These are phyloP conservation scores for Blastocystis sp. DNA, from an alignment of 352 stramenopile species.

Conservation along the genomic window DNA sequence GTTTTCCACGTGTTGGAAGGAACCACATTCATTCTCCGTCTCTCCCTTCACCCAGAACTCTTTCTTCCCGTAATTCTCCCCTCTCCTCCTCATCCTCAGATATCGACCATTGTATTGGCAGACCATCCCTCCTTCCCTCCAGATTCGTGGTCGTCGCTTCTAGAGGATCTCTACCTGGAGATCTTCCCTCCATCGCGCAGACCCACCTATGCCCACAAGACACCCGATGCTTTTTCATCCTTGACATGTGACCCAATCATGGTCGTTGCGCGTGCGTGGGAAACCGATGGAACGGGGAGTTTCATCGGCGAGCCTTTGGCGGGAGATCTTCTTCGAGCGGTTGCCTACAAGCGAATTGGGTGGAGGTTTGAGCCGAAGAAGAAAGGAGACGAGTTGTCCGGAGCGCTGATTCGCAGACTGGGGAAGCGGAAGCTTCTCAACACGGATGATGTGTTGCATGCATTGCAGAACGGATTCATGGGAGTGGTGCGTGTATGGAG, in stretches of 20 bases:
- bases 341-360: slow-evolving; percentile 10
- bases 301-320: slow-evolving; percentile 39
- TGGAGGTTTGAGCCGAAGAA: background rate
- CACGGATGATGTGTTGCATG: background rate
- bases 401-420: slow-evolving; percentile 8
- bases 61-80: background rate
- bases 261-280: slow-evolving; percentile 26
- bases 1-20: slow-evolving; percentile 62
- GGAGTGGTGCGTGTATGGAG: background rate
- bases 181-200: slow-evolving; percentile 12
- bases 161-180: slow-evolving; percentile 58
- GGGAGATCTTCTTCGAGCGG: slow-evolving; percentile 32
- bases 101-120: background rate
- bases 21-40: slow-evolving; percentile 20
- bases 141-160: background rate
- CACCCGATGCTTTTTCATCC: background rate
- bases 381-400: background rate
- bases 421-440: slow-evolving; percentile 55
- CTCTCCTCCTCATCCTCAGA: slow-evolving; percentile 1
- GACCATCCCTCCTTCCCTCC: background rate
- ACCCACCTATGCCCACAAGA: background rate
- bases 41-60: background rate
- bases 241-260: slow-evolving; percentile 8
- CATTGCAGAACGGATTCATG: background rate
- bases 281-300: slow-evolving; percentile 14